Base-by-base conservation (phyloP, 345 rosid species). In the Lenwebbia sp. region DNA sequence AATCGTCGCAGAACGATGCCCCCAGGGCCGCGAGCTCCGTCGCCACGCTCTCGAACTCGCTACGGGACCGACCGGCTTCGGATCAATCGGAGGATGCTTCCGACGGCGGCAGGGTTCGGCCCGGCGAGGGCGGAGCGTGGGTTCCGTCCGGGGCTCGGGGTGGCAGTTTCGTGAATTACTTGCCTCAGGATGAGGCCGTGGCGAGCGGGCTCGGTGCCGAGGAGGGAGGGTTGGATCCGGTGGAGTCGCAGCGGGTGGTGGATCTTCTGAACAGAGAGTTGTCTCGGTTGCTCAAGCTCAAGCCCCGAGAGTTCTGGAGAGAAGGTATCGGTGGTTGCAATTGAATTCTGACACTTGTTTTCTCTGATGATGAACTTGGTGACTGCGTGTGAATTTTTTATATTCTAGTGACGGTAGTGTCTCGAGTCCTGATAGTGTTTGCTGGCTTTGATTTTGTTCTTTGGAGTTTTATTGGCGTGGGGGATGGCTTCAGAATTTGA, bases 121-220 rank as follows among this genome's bases (percentile, higher is more conserved):
- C 91, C 62, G 95, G 90, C 3, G 92, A 89, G 57, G 84, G 84
- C 49, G 93, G 95, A 28, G 92, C 88, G 19, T 89, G 89, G 92
- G 89, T 93, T 30, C 56, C 93, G 53, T 86, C 86, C 49, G 88
- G 85, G 10, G 85, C 92, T 88, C 92, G 83, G 70, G 82, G 82
- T 70, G 96, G 96, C 5, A 91, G 86, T 83, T 97, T 97, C 88
- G 94, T 97, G 2, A 92, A 89, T 87, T 97, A 96, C 94, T 92
- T 97, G 89, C 99, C 96, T 19, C 99, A 96, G 86, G 99, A 97
- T 47, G 99, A 97, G 90, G 99, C 98, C 5, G 94, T 97, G 82
- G 99, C 99, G 1, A 91, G 94, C 0, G 99, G 99, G 11, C 90
- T 95, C 1, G 93, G 93, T 26, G 90, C 98, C 21, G 95, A 93